These are phyloP conservation scores for Arthrobotrys pseudoclavata DNA, from an alignment of 2,329 filamentous ascomycete species.

Conservation along the genomic window DNA sequence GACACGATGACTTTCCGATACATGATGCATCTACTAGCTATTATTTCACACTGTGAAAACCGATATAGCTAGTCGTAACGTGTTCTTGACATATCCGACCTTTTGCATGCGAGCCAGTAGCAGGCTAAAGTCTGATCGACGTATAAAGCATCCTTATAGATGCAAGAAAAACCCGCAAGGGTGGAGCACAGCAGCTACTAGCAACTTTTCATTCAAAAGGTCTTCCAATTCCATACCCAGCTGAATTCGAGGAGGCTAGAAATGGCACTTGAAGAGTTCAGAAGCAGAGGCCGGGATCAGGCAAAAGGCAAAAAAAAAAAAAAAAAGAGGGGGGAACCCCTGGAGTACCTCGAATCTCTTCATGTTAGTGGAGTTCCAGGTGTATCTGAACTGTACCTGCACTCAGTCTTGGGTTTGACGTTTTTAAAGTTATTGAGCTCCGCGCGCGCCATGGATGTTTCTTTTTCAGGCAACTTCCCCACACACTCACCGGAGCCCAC, in stretches of 20 bases:
- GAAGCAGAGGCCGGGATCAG: slow-evolving; percentile 32
- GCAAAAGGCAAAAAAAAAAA: slow-evolving; percentile 29
- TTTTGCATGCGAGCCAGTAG: slow-evolving; percentile 32
- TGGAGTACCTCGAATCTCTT: slow-evolving; percentile 52
- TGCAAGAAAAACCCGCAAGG: slow-evolving; percentile 56
- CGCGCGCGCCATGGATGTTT: slow-evolving; percentile 58
- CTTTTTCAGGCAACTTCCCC: slow-evolving; percentile 54
- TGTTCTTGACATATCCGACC: slow-evolving; percentile 42
- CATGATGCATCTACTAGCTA: slow-evolving; percentile 30
- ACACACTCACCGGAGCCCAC: slow-evolving; percentile 41
- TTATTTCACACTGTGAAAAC: slow-evolving; percentile 21
- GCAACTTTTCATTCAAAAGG: not conserved
- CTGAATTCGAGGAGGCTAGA: slow-evolving; percentile 39
- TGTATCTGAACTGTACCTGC: slow-evolving; percentile 54
- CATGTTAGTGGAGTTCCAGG: slow-evolving; percentile 46
- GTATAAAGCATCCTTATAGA: slow-evolving; percentile 61
- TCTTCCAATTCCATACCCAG: slow-evolving; percentile 26
- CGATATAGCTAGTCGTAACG: slow-evolving; percentile 5
- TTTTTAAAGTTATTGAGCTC: slow-evolving; percentile 61
- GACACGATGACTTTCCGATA: slow-evolving; percentile 44
- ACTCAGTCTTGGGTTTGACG: slow-evolving; percentile 54
- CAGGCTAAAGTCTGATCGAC: slow-evolving; percentile 58
- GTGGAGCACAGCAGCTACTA: slow-evolving; percentile 35
- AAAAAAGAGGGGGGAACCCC: slow-evolving; percentile 33
- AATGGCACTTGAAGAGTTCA: slow-evolving; percentile 43